Conservation (phyloP, 2,329 filamentous ascomycete species). For the Neocatenulostroma microsporum region DNA sequence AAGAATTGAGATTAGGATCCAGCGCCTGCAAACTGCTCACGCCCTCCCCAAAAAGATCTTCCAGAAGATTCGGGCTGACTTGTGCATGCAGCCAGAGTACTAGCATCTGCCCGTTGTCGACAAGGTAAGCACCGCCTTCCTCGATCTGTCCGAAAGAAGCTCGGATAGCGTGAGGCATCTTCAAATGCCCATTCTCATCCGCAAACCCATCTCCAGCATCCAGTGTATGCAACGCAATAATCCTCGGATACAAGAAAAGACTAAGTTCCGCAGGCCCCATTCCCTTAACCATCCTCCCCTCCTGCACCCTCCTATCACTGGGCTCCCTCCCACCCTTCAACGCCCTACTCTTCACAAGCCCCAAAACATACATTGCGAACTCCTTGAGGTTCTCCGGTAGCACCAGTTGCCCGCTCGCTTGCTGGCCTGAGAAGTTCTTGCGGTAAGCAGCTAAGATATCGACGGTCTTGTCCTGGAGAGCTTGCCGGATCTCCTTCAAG, state of each 20-base stretch:
- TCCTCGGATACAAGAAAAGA: constrained; percentile 88
- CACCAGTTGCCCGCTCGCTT: constrained; percentile 86
- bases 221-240: constrained; percentile 86
- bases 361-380: constrained; percentile 91
- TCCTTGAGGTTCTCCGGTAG: constrained; percentile 95
- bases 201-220: constrained; percentile 82
- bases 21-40: constrained; percentile 63
- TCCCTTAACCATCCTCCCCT: constrained; percentile 79
- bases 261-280: constrained; percentile 82
- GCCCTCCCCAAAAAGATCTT: constrained; percentile 80
- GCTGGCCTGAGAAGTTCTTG: constrained; percentile 79
- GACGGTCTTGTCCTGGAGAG: constrained; percentile 82
- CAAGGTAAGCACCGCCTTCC: constrained; percentile 84
- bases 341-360: constrained; percentile 79
- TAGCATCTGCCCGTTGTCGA: constrained; percentile 90
- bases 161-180: constrained; percentile 71
- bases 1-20: constrained; percentile 68
- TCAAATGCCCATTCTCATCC: constrained; percentile 82
- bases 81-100: constrained; percentile 88
- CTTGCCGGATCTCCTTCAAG: constrained; percentile 79
- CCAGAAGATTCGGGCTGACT: constrained; percentile 82
- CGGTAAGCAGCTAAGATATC: constrained; percentile 88
- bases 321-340: constrained; percentile 90
- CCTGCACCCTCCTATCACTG: constrained; percentile 81
- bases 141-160: constrained; percentile 83